Evolutionary conservation across 768 basidiomycete genomes (phyloP), one percentile per base, ranked within the genome.

Genomic region (Lactifluus subvellereus): DNA sequence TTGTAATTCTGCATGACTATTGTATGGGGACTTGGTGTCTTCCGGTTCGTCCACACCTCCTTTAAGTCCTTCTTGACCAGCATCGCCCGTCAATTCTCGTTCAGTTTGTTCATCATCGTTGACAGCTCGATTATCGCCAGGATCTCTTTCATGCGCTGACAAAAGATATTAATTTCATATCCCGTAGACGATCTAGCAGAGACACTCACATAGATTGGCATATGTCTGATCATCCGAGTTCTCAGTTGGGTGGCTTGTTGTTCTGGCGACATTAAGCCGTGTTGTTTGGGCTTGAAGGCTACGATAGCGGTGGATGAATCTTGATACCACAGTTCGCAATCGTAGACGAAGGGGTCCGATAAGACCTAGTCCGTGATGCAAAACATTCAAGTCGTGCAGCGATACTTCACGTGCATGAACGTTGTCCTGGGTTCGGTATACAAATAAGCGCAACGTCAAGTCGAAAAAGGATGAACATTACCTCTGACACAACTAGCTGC

Each of bases 401-500:
- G 67, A 62, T 32, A 68, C 57, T 64, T 69, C 67, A 59, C 68
- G 67, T 2, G 68, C 68, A 61, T 68, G 62, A 0, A 66, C 60
- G 33, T 69, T 69, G 38, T 69, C 68, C 68, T 69, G 42, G 16
- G 20, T 32, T 42, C 20, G 10, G 30, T 33, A 7, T n/a, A 33
- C 10, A 11, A 33, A 33, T 66, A 27, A 66, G 58, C 18, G 11
- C 37, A 16, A 42, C 13, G 7, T 38, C 42, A 10, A 48, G 16
- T 6, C 2, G 14, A 45, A 45, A 51, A 48, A 8, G 33, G 40
- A 14, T 0, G 27, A 33, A 27, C 40, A 35, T 40, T 20, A 88
- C 89, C 82, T 92, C 89, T 43, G 83, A 82, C 47, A 89, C 75
- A 13, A 73, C 72, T 27, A 92, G 71, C 60, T 84, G 79, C 58